Evolutionary conservation across 2,329 filamentous ascomycete genomes (phyloP).

Genomic region (Pyrenochaeta sp.): DNA sequence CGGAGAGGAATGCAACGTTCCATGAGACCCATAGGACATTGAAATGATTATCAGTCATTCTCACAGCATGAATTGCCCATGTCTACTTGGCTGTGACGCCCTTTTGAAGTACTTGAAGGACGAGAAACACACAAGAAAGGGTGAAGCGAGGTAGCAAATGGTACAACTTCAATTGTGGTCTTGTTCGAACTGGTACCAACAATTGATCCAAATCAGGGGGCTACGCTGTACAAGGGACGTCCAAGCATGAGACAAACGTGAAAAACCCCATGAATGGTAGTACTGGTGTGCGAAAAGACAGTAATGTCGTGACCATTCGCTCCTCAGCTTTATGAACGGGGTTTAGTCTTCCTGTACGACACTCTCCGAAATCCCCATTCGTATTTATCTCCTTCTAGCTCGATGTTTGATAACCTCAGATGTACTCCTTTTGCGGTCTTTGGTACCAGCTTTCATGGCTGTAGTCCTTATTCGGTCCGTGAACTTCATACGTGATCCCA

Average conservation of each 20-base stretch:
- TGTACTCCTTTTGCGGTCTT: slow-evolving; percentile 13
- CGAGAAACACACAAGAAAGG: not conserved
- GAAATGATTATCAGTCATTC: too few species aligned
- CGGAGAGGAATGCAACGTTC: slow-evolving; percentile 6
- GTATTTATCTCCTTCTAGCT: not conserved
- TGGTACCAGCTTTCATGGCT: slow-evolving; percentile 49
- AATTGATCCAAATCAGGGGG: not conserved
- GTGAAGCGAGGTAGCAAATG: not conserved
- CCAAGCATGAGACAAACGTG: too few species aligned
- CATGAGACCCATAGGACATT: slow-evolving; percentile 12
- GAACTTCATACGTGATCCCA: slow-evolving; percentile 68
- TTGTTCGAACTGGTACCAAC: not conserved
- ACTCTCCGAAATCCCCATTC: not conserved
- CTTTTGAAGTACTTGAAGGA: not conserved
- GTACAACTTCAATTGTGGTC: not conserved
- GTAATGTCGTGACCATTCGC: too few species aligned
- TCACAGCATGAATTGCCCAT: not conserved
- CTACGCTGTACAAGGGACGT: too few species aligned
- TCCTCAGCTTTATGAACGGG: too few species aligned
- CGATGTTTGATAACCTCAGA: not conserved
- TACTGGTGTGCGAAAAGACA: too few species aligned
- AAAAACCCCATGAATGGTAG: too few species aligned
- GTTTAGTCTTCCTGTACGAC: not conserved
- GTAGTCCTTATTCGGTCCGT: slow-evolving; percentile 78
- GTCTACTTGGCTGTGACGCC: not conserved